Evolutionary conservation across 148 eudicot genomes (phyloP).

Genomic region (Amaranthus palmeri): DNA sequence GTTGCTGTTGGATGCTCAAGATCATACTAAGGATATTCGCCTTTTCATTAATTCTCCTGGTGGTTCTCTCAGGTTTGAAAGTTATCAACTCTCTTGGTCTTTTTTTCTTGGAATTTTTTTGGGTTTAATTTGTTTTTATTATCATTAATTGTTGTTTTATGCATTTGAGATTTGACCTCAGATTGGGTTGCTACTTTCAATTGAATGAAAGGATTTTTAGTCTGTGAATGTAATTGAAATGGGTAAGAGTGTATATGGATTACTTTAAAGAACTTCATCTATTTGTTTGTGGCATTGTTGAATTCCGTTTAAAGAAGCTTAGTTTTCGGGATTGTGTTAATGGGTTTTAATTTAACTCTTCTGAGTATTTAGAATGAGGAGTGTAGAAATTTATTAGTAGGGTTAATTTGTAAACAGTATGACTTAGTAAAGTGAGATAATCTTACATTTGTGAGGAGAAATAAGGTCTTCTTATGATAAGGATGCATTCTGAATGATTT

Average conservation of each 20-base stretch:
- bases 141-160: background rate
- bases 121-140: background rate
- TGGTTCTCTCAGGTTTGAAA: constrained; percentile 60
- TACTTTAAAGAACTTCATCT: background rate
- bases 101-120: background rate
- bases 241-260: background rate
- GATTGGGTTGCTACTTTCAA: background rate
- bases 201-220: background rate
- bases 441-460: no score
- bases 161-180: background rate
- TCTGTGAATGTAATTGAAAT: background rate
- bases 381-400: background rate
- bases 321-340: background rate
- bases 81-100: background rate
- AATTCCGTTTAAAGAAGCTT: background rate
- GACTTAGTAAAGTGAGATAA: no score
- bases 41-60: constrained; percentile 81
- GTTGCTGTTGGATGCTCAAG: constrained; percentile 73
- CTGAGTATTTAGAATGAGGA: background rate
- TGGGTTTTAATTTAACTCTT: background rate
- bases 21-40: constrained; percentile 66
- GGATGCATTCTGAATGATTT: no score
- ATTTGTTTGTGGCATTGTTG: background rate
- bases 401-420: background rate
- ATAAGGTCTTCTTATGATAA: no score